A percentile compares a stretch with the other conserved stretches of the same genome.
phyloP scores from a whole-genome alignment of 2,329 filamentous ascomycete species.

The Zalaria obscura region DNA sequence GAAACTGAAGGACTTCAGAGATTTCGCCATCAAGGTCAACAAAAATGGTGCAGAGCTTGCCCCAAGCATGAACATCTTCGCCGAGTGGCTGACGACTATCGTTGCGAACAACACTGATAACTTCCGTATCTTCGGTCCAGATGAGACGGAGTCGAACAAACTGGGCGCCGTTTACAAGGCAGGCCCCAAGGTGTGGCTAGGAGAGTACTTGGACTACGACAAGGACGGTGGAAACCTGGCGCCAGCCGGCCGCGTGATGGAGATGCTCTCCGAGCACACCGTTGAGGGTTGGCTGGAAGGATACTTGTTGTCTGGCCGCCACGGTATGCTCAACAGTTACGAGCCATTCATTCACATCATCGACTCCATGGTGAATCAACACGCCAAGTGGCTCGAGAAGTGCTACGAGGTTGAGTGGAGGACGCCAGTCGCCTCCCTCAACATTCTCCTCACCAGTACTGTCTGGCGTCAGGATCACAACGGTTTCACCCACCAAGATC shows the following conservation, averaged over 20 bases:
- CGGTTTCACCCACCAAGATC: conserved; percentile 70
- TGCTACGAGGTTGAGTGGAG: conserved; percentile 69
- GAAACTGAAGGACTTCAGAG: conserved; percentile 53
- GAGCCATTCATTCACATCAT: conserved; percentile 75
- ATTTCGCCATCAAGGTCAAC: conserved; percentile 50
- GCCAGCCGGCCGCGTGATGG: conserved; percentile 59
- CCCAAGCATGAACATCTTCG: conserved; percentile 58
- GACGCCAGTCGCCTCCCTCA: conserved; percentile 57
- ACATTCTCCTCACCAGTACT: conserved; percentile 64
- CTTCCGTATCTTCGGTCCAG: conserved; percentile 66
- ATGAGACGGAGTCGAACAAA: conserved; percentile 75
- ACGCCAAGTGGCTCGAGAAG: conserved; percentile 78
- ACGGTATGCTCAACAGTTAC: conserved; percentile 67
- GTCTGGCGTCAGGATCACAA: conserved; percentile 78
- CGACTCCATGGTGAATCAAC: conserved; percentile 75
- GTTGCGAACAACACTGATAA: conserved; percentile 48
- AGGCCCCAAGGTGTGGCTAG: conserved; percentile 70
- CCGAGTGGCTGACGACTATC: conserved; percentile 52
- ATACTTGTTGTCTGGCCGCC: conserved; percentile 60
- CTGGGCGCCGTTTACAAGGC: conserved; percentile 56
- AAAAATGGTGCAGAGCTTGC: conserved; percentile 42
- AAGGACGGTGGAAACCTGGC: conserved; percentile 59
- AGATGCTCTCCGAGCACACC: conserved; percentile 72
- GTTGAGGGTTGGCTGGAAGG: conserved; percentile 71
- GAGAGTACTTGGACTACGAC: conserved; percentile 65